These are phyloP conservation scores for Eragrostis curvula DNA, from an alignment of 176 grass and related monocot genomes.

Conservation along the genomic window DNA sequence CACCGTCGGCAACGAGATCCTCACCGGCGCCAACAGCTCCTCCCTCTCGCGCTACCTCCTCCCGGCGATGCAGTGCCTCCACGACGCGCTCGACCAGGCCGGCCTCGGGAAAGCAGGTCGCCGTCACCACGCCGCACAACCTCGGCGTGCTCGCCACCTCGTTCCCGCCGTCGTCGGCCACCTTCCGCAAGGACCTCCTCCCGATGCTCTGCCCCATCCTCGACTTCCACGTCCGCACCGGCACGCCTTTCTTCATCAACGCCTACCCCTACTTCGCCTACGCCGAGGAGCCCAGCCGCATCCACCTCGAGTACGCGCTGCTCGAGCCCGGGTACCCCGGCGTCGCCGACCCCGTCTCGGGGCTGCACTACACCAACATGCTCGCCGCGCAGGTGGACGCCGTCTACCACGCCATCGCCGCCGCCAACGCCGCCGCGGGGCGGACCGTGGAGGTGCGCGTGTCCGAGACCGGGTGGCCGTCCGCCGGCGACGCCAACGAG, in stretches of 20 bases:
- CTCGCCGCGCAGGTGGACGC: conserved; percentile 74
- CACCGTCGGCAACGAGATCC: conserved; percentile 78
- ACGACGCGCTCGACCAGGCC: conserved; percentile 54
- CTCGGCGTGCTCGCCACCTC: conserved; percentile 71
- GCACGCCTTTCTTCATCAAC: conserved; percentile 73
- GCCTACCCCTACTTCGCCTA: conserved; percentile 96
- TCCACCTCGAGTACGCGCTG: conserved; percentile 63
- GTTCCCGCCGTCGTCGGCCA: conserved; percentile 66
- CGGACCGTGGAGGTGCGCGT: conserved; percentile 57
- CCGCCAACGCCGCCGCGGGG: conserved; percentile 46
- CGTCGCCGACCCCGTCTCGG: conserved; percentile 46
- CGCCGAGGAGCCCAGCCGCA: conserved; percentile 50
- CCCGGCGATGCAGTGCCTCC: conserved; percentile 77
- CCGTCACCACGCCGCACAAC: conserved; percentile 69
- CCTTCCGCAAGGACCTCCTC: conserved; percentile 62
- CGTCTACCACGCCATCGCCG: conserved; percentile 73
- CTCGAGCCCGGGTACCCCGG: conserved; percentile 47
- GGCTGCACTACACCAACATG: conserved; percentile 68
- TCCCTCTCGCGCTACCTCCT: conserved; percentile 41
- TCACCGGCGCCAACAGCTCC: conserved; percentile 63
- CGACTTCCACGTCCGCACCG: conserved; percentile 62
- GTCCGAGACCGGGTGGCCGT: conserved; percentile 85
- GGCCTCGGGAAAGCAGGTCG: conserved; percentile 52
- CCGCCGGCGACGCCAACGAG: conserved; percentile 66
- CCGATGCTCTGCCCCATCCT: conserved; percentile 68